Evolutionary conservation across 2,329 filamentous ascomycete genomes (phyloP).

Genomic region (Ophiostoma angusticollis): DNA sequence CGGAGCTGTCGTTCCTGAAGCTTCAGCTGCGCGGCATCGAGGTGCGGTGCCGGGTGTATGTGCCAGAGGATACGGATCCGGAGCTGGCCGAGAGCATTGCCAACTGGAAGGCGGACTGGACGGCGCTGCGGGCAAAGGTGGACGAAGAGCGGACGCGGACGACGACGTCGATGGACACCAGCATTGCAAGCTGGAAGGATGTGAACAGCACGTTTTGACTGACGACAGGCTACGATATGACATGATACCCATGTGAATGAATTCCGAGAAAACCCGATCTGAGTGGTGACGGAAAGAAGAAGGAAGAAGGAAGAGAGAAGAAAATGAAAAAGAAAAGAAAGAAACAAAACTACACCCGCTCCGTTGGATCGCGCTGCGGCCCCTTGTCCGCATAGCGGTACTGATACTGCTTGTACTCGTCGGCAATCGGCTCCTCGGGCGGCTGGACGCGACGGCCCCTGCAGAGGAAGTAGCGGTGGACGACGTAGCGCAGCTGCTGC

Average conservation of each 20-base stretch:
- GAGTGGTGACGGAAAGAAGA: no score
- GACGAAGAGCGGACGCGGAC: conserved; percentile 8
- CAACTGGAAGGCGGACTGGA: conserved; percentile 50
- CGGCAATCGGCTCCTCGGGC: conserved; percentile 7
- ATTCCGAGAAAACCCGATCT: neutral
- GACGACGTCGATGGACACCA: neutral
- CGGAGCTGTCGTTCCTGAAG: conserved; percentile 47
- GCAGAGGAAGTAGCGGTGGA: conserved; percentile 12
- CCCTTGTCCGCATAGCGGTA: neutral
- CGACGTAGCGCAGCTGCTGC: conserved; percentile 12
- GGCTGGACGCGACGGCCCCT: conserved; percentile 1
- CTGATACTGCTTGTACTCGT: conserved; percentile 2
- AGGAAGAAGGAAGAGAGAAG: neutral
- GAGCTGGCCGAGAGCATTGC: conserved; percentile 47
- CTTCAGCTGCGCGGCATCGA: conserved; percentile 51
- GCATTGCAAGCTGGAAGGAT: neutral
- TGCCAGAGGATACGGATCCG: conserved; percentile 35
- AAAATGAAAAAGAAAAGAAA: neutral
- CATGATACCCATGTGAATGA: neutral
- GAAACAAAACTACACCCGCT: conserved; percentile 1
- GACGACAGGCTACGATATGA: neutral
- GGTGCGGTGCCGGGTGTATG: conserved; percentile 37
- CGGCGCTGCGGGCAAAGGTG: conserved; percentile 22
- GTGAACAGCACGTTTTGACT: conserved; percentile 1
- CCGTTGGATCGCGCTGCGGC: conserved; percentile 7